Conservation (phyloP, 2,329 filamentous ascomycete genomes). For the Aureobasidium pullulans region DNA sequence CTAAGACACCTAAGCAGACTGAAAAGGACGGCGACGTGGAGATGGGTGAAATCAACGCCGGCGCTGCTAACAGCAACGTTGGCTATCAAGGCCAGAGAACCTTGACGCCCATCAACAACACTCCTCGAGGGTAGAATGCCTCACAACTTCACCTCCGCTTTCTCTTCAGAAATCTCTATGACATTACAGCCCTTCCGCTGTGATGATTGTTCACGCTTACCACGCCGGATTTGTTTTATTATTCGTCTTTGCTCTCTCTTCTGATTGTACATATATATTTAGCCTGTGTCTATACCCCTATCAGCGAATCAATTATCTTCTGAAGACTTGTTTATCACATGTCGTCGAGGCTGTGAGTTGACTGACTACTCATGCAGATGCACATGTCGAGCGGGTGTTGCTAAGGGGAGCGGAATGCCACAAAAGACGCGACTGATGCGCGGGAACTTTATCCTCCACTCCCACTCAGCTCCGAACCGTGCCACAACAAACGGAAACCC, state of each 20-base stretch:
- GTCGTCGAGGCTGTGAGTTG: background rate
- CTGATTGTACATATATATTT: constrained; percentile 8
- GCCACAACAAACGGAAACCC: constrained; percentile 6
- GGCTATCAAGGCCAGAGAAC: constrained; percentile 27
- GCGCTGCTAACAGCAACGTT: constrained; percentile 15
- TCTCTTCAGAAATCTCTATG: background rate
- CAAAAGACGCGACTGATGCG: constrained; percentile 2
- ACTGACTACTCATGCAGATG: background rate
- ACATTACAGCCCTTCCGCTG: background rate
- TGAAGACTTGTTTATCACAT: background rate
- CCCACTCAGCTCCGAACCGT: background rate
- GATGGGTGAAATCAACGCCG: constrained; percentile 51
- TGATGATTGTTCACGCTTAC: constrained; percentile 2
- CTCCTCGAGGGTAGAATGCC: constrained; percentile 11
- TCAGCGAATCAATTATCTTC: background rate
- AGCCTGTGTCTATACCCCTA: constrained; percentile 7
- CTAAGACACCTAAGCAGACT: constrained; percentile 43
- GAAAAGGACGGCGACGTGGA: constrained; percentile 56
- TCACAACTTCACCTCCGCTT: background rate
- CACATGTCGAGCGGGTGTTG: constrained; percentile 5
- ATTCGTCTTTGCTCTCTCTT: background rate
- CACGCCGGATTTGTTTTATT: background rate
- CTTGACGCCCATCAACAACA: constrained; percentile 18
- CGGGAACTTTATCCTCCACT: constrained; percentile 10
- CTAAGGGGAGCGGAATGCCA: constrained; percentile 11